Conservation (phyloP, 2,329 filamentous ascomycete genomes). For the Alternaria triticimaculans region DNA sequence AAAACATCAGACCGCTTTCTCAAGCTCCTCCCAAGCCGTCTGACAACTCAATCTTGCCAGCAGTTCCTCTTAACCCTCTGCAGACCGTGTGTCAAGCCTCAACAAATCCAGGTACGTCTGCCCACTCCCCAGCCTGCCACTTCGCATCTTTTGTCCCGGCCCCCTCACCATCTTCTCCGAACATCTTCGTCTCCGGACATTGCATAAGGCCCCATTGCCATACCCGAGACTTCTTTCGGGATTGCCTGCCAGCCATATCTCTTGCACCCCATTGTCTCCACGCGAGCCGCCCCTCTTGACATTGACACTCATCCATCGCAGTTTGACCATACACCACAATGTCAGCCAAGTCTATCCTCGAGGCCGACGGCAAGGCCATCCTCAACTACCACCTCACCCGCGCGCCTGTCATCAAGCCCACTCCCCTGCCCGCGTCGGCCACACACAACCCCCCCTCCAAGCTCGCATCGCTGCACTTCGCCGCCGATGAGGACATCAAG, state of each 20-base stretch:
- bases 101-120: constrained; percentile 47
- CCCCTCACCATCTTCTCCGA: constrained; percentile 28
- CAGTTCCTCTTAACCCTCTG: constrained; percentile 20
- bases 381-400: constrained; percentile 99
- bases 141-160: constrained; percentile 24
- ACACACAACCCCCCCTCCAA: constrained; percentile 93
- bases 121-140: constrained; percentile 14
- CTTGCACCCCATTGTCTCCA: constrained; percentile 18
- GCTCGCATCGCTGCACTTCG: constrained; percentile 91
- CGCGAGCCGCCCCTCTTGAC: constrained; percentile 16
- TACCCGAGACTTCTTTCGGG: constrained; percentile 21
- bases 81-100: constrained; percentile 21
- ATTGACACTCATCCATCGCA: constrained; percentile 33
- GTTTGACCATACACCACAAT: constrained; percentile 60
- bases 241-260: constrained; percentile 16
- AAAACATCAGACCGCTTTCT: constrained; percentile 47
- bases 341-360: constrained; percentile 96
- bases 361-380: constrained; percentile 99
- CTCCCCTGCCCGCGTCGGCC: constrained; percentile 80
- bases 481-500: constrained; percentile 82
- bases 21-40: constrained; percentile 28
- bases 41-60: constrained; percentile 25
- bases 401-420: constrained; percentile 96
- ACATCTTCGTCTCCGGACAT: constrained; percentile 26
- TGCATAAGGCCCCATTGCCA: constrained; percentile 20